phyloP scores from a whole-genome alignment of 805 yeast genomes.

The Pichia sporocuriosa region DNA sequence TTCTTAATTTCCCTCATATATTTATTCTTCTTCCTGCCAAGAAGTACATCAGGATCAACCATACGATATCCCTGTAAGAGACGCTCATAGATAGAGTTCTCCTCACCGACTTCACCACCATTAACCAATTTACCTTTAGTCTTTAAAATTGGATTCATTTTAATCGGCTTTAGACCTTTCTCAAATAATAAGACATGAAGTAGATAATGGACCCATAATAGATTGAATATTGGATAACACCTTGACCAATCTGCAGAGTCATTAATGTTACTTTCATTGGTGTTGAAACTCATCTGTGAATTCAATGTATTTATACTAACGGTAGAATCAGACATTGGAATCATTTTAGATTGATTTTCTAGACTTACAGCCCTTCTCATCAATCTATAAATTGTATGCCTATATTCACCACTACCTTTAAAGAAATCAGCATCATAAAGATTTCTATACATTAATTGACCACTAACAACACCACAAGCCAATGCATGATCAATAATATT shows the following conservation, averaged over 20 bases:
- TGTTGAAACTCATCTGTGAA: too few relatives aligned
- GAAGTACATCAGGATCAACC: conserved; percentile 28
- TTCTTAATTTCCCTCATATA: conserved; percentile 14
- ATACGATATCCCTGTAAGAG: conserved; percentile 27
- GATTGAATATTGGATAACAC: conserved; percentile 43
- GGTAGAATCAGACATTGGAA: neutral
- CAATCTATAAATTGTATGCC: conserved; percentile 51
- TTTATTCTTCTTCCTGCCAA: conserved; percentile 17
- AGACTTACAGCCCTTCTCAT: conserved; percentile 31
- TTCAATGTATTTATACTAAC: conserved; percentile 7
- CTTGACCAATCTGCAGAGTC: conserved; percentile 34
- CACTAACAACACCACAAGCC: conserved; percentile 38
- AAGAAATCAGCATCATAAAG: conserved; percentile 60
- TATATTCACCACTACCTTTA: conserved; percentile 53
- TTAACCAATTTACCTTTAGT: conserved; percentile 15
- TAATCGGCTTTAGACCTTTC: conserved; percentile 29
- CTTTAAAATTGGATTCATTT: conserved; percentile 23
- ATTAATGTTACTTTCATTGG: neutral
- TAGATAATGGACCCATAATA: conserved; percentile 62
- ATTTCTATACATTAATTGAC: conserved; percentile 40
- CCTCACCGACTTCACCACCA: conserved; percentile 17
- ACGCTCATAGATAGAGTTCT: conserved; percentile 22
- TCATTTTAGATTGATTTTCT: conserved; percentile 28
- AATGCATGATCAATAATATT: conserved; percentile 54
- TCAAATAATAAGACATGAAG: conserved; percentile 40